These are phyloP conservation scores for Colletotrichum salicis DNA, from an alignment of 2,329 filamentous ascomycete genomes.

Conservation along the genomic window DNA sequence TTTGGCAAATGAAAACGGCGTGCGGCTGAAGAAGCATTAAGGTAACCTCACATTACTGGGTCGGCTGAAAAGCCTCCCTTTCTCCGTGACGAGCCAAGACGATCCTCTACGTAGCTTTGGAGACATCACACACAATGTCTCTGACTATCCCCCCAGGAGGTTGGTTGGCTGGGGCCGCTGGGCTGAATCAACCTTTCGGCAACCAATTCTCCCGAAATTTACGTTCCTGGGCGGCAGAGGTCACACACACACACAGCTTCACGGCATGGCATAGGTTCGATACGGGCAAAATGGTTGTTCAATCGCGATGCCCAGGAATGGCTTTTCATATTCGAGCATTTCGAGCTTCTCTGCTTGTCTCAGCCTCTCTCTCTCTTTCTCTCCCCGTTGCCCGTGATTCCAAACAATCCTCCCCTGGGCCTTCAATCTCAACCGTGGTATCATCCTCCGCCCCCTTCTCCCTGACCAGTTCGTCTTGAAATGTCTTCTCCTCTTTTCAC, in stretches of 20 bases:
- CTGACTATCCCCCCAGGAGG: not conserved
- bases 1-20: conserved; percentile 2
- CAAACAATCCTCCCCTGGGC: not conserved
- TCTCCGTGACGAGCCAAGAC: too few species aligned
- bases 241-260: not conserved
- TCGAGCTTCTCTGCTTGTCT: conserved; percentile 12
- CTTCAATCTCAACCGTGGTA: conserved; percentile 29
- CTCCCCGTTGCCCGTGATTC: not conserved
- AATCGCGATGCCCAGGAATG: conserved; percentile 28
- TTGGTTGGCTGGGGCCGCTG: not conserved
- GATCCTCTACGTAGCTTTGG: too few species aligned
- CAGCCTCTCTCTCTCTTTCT: conserved; percentile 3
- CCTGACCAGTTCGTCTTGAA: not conserved
- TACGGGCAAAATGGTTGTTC: not conserved
- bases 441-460: conserved; percentile 29
- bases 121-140: not conserved
- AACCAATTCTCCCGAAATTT: not conserved
- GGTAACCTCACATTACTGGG: not conserved
- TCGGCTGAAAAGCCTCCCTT: not conserved
- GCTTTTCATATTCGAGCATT: conserved; percentile 35
- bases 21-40: conserved; percentile 12
- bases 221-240: not conserved
- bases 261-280: not conserved
- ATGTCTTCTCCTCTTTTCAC: conserved; percentile 1
- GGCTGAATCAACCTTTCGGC: not conserved